These are phyloP conservation scores for Pichia gijzeniarum DNA, from an alignment of 805 yeast species.

Conservation along the genomic window DNA sequence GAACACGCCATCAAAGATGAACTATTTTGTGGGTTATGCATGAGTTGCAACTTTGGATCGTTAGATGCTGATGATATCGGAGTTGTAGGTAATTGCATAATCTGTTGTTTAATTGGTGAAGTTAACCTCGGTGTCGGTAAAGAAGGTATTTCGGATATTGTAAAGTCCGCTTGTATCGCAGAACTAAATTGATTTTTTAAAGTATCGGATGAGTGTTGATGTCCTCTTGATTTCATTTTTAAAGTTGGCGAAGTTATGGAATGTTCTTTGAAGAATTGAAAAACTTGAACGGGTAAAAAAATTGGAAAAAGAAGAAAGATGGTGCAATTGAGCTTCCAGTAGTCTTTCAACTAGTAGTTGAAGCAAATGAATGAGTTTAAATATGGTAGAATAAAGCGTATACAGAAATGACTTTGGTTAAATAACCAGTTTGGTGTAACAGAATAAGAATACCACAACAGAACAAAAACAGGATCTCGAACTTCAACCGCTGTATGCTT, in stretches of 20 bases:
- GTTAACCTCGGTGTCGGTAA: slow-evolving; percentile 1
- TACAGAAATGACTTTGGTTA: too few species aligned
- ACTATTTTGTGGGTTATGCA: neutral
- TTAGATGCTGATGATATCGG: neutral
- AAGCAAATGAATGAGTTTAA: too few species aligned
- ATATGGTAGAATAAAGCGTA: too few species aligned
- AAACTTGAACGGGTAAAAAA: neutral
- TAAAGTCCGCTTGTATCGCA: neutral
- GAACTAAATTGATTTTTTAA: slow-evolving; percentile 3
- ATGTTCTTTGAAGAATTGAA: neutral
- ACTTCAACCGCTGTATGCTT: too few species aligned
- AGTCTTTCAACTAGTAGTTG: too few species aligned
- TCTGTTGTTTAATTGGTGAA: slow-evolving; percentile 4
- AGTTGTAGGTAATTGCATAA: slow-evolving; percentile 5
- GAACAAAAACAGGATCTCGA: too few species aligned
- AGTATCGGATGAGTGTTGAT: slow-evolving; percentile 1
- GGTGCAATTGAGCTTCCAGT: too few species aligned
- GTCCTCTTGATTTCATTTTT: neutral
- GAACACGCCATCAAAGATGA: neutral
- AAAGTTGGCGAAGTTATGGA: too few species aligned
- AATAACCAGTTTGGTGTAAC: too few species aligned
- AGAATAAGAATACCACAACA: too few species aligned
- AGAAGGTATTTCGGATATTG: slow-evolving; percentile 1
- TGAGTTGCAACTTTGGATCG: neutral
- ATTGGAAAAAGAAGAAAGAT: neutral